phyloP scores from a whole-genome alignment of 768 basidiomycete species.

The Boletellus sp. region DNA sequence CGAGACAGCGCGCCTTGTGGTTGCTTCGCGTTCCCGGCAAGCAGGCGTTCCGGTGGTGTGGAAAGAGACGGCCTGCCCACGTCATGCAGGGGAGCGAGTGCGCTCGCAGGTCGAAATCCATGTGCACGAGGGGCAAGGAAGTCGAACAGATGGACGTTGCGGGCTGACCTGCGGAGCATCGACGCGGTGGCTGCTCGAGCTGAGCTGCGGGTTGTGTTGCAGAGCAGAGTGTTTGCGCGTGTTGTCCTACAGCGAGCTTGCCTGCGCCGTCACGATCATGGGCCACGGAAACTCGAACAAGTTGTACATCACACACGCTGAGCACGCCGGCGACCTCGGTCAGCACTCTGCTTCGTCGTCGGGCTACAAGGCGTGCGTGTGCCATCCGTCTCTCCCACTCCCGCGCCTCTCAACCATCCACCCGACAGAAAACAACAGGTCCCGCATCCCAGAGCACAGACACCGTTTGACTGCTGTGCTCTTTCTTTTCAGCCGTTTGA shows the following conservation, averaged over 20 bases:
- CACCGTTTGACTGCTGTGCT: constrained; percentile 89
- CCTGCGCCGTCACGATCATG: constrained; percentile 40
- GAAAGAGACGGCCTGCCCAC: constrained; percentile 1
- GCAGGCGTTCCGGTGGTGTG: neutral
- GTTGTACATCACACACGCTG: constrained; percentile 85
- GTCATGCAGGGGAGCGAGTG: constrained; percentile 8
- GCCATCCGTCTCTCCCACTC: constrained; percentile 1
- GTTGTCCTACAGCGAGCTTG: constrained; percentile 3
- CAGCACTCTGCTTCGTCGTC: constrained; percentile 79
- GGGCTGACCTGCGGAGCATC: constrained; percentile 29
- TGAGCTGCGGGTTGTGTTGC: no score
- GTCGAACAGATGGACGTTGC: constrained; percentile 34
- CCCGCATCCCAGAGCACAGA: constrained; percentile 58
- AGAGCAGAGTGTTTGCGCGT: constrained; percentile 1
- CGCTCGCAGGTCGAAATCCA: constrained; percentile 16
- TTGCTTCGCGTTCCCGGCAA: constrained; percentile 5
- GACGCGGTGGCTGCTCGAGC: neutral
- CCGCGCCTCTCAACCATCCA: constrained; percentile 2
- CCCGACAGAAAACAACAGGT: constrained; percentile 59
- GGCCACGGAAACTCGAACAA: constrained; percentile 86
- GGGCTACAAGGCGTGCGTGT: constrained; percentile 63
- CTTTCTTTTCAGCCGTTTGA: constrained; percentile 87
- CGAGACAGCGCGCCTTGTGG: constrained; percentile 6
- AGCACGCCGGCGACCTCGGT: constrained; percentile 77
- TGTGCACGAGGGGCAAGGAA: constrained; percentile 40